These are phyloP conservation scores for Jatropha multifida DNA, from an alignment of 441 rosid species.

Conservation along the genomic window DNA sequence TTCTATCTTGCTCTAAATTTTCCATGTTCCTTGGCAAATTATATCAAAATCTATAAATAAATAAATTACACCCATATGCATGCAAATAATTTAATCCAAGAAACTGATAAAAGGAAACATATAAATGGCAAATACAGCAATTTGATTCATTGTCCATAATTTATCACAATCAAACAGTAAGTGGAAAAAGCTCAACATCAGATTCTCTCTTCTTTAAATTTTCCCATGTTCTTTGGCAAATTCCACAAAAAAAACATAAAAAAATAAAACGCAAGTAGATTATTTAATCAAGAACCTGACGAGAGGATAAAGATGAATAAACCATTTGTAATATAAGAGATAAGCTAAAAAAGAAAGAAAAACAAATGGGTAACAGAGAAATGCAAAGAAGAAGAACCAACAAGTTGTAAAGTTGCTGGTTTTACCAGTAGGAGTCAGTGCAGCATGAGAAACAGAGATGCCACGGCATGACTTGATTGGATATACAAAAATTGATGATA, in stretches of 20 bases:
- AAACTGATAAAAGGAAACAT: not conserved
- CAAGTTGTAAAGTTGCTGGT: not conserved
- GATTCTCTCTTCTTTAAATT: too few species aligned
- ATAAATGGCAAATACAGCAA: not conserved
- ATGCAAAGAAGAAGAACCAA: not conserved
- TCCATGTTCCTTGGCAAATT: not conserved
- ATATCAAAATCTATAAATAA: not conserved
- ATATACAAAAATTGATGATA: slow-evolving; percentile 63
- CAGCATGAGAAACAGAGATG: slow-evolving; percentile 61
- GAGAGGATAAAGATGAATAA: not conserved
- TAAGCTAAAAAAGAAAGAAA: not conserved
- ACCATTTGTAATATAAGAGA: not conserved
- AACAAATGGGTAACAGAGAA: not conserved
- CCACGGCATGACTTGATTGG: slow-evolving; percentile 88
- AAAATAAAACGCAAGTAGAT: too few species aligned
- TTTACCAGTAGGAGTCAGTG: slow-evolving; percentile 72
- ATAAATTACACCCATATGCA: not conserved
- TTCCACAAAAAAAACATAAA: too few species aligned
- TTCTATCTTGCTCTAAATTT: not conserved
- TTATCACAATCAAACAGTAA: too few species aligned
- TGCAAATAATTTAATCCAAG: not conserved
- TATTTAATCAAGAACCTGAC: too few species aligned
- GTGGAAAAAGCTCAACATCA: too few species aligned
- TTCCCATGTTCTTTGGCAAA: too few species aligned
- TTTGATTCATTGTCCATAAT: too few species aligned